Percentiles rank a stretch among this genome's conserved stretches.
Conservation (phyloP, 768 basidiomycete species). For the Lactarius indigo region DNA sequence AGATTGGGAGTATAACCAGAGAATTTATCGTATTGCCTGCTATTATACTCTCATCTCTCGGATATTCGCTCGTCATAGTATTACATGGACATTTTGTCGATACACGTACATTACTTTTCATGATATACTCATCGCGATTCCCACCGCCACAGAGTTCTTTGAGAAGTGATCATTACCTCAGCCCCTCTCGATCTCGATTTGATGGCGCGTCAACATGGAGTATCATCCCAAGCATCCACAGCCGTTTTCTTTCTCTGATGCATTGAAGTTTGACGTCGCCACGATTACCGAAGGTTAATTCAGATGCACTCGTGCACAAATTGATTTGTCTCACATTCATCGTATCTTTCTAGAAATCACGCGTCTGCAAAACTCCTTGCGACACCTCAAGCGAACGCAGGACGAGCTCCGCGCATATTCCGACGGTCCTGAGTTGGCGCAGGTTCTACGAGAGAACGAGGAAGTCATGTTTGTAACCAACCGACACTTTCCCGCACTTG, state of each 20-base stretch:
- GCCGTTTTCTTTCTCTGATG: slow-evolving; percentile 70
- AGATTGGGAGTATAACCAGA: slow-evolving; percentile 21
- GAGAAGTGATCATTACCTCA: background rate
- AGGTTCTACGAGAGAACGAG: slow-evolving; percentile 69
- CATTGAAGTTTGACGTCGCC: slow-evolving; percentile 57
- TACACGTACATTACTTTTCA: background rate
- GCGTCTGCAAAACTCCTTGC: slow-evolving; percentile 68
- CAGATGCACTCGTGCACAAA: background rate
- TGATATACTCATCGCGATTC: background rate
- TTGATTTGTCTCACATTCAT: background rate
- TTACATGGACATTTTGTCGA: background rate
- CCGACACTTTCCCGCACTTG: background rate
- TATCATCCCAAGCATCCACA: slow-evolving; percentile 65
- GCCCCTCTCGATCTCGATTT: background rate
- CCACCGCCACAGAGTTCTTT: too few species aligned
- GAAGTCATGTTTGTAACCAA: slow-evolving; percentile 54
- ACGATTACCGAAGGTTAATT: slow-evolving; percentile 66
- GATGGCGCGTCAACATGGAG: slow-evolving; percentile 43
- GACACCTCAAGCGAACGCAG: slow-evolving; percentile 62
- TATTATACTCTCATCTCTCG: slow-evolving; percentile 11
- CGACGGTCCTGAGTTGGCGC: slow-evolving; percentile 53
- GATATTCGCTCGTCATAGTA: background rate
- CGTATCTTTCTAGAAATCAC: slow-evolving; percentile 55
- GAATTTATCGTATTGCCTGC: slow-evolving; percentile 1
- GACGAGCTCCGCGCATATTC: slow-evolving; percentile 48